Conservation (phyloP, 2,329 filamentous ascomycete species). For the Verticillium albo-atrum region DNA sequence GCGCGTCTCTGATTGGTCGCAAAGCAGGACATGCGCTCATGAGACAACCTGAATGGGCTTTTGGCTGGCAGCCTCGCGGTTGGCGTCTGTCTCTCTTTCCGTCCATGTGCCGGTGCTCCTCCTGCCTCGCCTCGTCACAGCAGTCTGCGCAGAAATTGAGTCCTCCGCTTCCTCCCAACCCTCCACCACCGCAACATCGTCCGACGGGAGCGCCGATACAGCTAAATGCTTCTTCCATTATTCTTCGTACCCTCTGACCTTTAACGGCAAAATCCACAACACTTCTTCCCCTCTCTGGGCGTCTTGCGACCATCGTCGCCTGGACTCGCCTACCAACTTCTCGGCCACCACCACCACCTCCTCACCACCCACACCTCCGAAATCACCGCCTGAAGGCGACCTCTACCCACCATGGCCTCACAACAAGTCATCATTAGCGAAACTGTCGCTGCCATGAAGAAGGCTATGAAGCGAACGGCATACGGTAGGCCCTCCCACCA, state of each 20-base stretch:
- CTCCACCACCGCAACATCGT: constrained; percentile 5
- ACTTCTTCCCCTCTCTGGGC: neutral
- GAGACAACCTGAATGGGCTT: constrained; percentile 1
- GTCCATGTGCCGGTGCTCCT: neutral
- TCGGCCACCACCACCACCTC: constrained; percentile 6
- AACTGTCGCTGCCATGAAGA: constrained; percentile 64
- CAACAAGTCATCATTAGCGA: constrained; percentile 62
- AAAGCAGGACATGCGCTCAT: constrained; percentile 5
- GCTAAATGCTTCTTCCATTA: neutral
- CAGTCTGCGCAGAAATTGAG: constrained; percentile 14
- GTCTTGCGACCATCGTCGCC: neutral
- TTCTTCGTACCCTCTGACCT: neutral
- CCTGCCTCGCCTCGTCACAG: constrained; percentile 9
- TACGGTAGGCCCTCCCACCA: constrained; percentile 43
- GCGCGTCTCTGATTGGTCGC: constrained; percentile 6
- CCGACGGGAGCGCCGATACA: neutral
- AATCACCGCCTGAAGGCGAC: neutral
- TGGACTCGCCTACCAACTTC: constrained; percentile 3
- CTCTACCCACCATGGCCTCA: constrained; percentile 28
- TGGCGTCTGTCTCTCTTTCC: constrained; percentile 11
- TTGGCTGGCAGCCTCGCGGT: constrained; percentile 11
- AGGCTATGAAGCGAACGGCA: constrained; percentile 59
- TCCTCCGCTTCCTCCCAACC: constrained; percentile 5
- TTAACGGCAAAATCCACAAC: neutral
- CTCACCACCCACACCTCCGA: neutral